Evolutionary conservation across 23 red algal species (phyloP).

Genomic region (Gracilaria domingensis): DNA sequence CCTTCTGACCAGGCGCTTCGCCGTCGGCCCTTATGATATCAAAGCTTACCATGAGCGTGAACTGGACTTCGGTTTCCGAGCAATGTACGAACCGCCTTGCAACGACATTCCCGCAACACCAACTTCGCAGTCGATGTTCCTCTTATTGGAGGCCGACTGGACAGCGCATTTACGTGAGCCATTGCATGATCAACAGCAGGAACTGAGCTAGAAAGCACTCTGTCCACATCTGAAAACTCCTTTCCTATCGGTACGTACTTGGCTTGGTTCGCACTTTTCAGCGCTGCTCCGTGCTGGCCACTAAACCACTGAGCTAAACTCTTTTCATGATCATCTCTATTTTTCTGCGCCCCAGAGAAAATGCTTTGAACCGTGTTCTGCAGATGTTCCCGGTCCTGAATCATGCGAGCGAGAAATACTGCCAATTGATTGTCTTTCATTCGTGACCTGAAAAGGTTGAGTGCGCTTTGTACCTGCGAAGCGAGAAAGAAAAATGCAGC

Average conservation of each 20-base stretch:
- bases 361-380: conserved; percentile 45
- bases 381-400: conserved; percentile 31
- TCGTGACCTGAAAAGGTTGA: conserved; percentile 45
- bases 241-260: background rate
- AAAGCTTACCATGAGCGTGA: conserved; percentile 40
- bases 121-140: conserved; percentile 19
- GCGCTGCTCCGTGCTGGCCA: conserved; percentile 48
- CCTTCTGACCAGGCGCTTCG: background rate
- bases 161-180: conserved; percentile 54
- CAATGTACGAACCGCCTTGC: conserved; percentile 51
- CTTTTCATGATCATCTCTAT: conserved; percentile 52
- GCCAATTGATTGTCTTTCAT: conserved; percentile 81
- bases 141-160: conserved; percentile 45
- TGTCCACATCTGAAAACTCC: background rate
- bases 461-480: conserved; percentile 56
- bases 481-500: conserved; percentile 82
- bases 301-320: conserved; percentile 78
- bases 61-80: conserved; percentile 52
- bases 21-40: conserved; percentile 12
- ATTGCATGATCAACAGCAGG: conserved; percentile 48
- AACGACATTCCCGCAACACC: conserved; percentile 15
- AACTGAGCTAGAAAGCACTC: conserved; percentile 22
- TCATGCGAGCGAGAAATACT: conserved; percentile 63
- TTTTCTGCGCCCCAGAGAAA: background rate
- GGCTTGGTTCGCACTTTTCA: conserved; percentile 43